Evolutionary conservation across 176 grass and related monocot species (phyloP).

Genomic region (Carex cristatella): DNA sequence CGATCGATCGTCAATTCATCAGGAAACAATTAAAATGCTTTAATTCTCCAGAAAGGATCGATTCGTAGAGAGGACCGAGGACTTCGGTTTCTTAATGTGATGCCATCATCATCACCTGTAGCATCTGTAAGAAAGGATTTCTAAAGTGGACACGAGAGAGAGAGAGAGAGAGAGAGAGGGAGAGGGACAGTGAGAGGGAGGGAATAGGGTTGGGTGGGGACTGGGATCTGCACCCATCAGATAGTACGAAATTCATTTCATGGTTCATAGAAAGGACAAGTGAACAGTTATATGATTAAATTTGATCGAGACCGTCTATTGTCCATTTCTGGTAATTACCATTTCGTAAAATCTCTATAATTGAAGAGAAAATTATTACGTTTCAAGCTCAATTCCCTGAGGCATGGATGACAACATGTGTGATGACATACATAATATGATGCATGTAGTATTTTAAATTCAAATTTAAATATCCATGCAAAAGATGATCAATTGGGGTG

Average conservation of each 20-base stretch:
- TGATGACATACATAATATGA: no score
- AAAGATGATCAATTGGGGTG: no score
- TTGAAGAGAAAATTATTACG: neutral
- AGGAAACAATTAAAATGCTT: neutral
- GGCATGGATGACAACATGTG: neutral
- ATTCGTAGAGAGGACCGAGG: neutral
- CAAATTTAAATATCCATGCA: no score
- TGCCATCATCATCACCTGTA: neutral
- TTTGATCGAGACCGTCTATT: neutral
- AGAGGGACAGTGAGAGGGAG: neutral
- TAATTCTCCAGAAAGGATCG: neutral
- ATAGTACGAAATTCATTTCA: conserved; percentile 1
- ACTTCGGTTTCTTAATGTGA: neutral
- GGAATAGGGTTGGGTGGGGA: neutral
- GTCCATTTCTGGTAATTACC: neutral
- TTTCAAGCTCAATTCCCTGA: neutral
- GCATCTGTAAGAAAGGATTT: neutral
- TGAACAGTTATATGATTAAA: conserved; percentile 1
- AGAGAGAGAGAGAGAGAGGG: neutral
- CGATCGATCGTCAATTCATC: neutral
- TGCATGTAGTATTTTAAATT: no score
- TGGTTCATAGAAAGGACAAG: neutral
- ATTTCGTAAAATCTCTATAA: neutral
- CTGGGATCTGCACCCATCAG: neutral
- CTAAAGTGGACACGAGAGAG: neutral